These are phyloP conservation scores for Erysimum cheiri DNA, from an alignment of 441 rosid species.

Conservation along the genomic window DNA sequence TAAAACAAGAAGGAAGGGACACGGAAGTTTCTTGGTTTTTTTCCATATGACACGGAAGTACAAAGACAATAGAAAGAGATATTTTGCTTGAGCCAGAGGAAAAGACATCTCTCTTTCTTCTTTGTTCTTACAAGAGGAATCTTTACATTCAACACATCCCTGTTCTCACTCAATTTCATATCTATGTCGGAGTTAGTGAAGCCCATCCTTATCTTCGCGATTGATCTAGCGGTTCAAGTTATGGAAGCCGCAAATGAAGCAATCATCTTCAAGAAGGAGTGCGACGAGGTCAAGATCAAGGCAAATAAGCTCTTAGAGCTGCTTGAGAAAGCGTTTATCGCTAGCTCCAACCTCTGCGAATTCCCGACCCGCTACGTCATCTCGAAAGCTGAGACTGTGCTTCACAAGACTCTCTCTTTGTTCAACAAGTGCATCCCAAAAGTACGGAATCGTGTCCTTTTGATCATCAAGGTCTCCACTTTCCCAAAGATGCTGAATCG, in stretches of 20 bases:
- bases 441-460: constrained; percentile 63
- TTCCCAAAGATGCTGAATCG: constrained; percentile 62
- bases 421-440: constrained; percentile 65
- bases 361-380: constrained; percentile 76
- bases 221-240: constrained; percentile 71
- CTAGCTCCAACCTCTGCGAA: constrained; percentile 69
- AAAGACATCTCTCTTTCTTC: constrained; percentile 8
- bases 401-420: constrained; percentile 62
- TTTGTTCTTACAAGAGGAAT: background rate
- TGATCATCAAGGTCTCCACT: constrained; percentile 57
- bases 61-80: background rate
- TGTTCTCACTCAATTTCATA: constrained; percentile 1
- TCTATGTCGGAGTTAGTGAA: constrained; percentile 77
- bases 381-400: constrained; percentile 67
- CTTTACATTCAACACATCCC: background rate
- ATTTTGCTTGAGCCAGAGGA: background rate
- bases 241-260: constrained; percentile 63
- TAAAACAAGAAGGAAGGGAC: constrained; percentile 9
- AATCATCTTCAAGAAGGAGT: constrained; percentile 53
- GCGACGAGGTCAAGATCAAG: constrained; percentile 63
- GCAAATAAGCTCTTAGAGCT: constrained; percentile 67
- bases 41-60: background rate
- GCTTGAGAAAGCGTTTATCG: constrained; percentile 69
- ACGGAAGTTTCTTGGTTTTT: constrained; percentile 11
- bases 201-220: constrained; percentile 62